Evolutionary conservation across 345 rosid species (phyloP), one percentile per base, ranked within the genome.

Genomic region (Aquilaria malaccensis): DNA sequence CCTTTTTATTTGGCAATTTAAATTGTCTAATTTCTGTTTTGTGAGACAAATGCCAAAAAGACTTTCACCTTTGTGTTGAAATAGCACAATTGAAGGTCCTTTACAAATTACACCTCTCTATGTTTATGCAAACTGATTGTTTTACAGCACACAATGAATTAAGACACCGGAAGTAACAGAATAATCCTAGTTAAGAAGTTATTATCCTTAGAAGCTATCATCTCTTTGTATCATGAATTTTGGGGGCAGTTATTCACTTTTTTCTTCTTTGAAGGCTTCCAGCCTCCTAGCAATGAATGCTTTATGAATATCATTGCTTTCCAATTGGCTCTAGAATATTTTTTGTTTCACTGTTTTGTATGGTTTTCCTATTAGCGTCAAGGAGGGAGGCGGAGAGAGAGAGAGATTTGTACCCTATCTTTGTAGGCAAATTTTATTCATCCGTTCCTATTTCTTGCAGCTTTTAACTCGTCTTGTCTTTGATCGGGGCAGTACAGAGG

Each of bases 401-500:
- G 31, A 52, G 55, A n/a, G 31, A 56, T 55, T 37, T 6, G 9
- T 6, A 33, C 0, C 30, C n/a, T 47, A 41, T n/a, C 50, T 37
- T 13, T 37, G 32, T 53, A 52, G 33, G 14, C 45, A 58, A 54
- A 45, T 62, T 45, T 72, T 65, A 14, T 48, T 72, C 50, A 72
- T 61, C 57, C 52, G 65, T 56, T 70, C 9, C 68, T 75, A 61
- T 70, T 75, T 54, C 59, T 66, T 83, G 81, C 87, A 93, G 98
- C 83, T 93, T 74, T 82, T 93, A 79, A 89, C 97, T 58, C 97
- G 98, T 62, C 79, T 89, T 69, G 98, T 89, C 46, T 93, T 93
- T 79, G 97, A 89, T 62, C 83, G 89, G 57, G 89, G 95, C 67
- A 93, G 91, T 79, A 89, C 96, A 32, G 98, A 93, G 75, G 97